Percentiles rank a stretch among this genome's conserved stretches.
These are phyloP conservation scores for Hibiscus trionum DNA, from an alignment of 345 rosid species.

Conservation along the genomic window DNA sequence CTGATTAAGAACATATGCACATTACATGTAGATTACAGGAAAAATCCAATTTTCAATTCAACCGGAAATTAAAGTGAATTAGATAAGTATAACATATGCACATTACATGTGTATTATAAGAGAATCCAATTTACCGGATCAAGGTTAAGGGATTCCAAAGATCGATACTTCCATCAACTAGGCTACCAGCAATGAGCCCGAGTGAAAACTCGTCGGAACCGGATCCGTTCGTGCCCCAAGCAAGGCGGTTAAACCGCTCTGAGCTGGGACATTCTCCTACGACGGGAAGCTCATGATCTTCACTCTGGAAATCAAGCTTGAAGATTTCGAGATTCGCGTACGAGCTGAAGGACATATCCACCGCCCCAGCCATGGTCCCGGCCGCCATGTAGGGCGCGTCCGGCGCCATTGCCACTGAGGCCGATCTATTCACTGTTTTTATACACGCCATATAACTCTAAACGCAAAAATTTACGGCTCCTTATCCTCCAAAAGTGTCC, in stretches of 20 bases:
- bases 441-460: conserved; percentile 62
- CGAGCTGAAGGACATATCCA: conserved; percentile 91
- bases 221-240: too few relatives aligned
- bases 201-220: conserved; percentile 66
- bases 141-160: conserved; percentile 76
- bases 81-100: not conserved
- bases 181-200: conserved; percentile 94
- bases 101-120: not conserved
- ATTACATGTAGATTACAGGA: too few relatives aligned
- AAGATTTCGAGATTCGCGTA: conserved; percentile 91
- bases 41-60: conserved; percentile 1
- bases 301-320: conserved; percentile 88
- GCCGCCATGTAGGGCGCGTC: conserved; percentile 96
- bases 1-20: too few relatives aligned
- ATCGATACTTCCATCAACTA: conserved; percentile 80
- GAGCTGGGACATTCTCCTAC: conserved; percentile 80
- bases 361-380: conserved; percentile 99
- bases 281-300: conserved; percentile 67
- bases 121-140: conserved; percentile 45
- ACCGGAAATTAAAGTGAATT: conserved; percentile 2
- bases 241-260: conserved; percentile 88
- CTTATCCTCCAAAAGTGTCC: not conserved
- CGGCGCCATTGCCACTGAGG: conserved; percentile 90
- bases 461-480: not conserved
- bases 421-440: conserved; percentile 81